Conservation (phyloP, 2,329 filamentous ascomycete species). For the Endothia cerciana region DNA sequence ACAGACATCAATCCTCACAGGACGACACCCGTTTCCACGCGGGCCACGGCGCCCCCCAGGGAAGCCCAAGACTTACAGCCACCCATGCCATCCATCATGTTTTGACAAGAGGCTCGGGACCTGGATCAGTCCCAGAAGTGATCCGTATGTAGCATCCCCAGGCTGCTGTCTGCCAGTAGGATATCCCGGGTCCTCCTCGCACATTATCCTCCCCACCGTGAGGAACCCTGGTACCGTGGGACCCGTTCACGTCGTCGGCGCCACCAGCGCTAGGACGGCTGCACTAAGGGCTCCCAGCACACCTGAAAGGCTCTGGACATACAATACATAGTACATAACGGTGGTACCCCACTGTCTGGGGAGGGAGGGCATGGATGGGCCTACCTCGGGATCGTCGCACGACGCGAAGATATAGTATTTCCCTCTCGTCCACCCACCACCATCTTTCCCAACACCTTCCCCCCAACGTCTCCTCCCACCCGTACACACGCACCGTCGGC, state of each 20-base stretch:
- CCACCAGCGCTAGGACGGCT: conserved; percentile 1
- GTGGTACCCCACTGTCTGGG: neutral
- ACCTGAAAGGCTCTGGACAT: neutral
- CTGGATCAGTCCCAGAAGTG: neutral
- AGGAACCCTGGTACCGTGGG: neutral
- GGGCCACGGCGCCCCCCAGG: too few relatives aligned
- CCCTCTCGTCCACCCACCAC: conserved; percentile 12
- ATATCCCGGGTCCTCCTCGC: too few relatives aligned
- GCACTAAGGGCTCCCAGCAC: neutral
- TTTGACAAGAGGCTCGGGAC: too few relatives aligned
- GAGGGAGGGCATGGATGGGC: too few relatives aligned
- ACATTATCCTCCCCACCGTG: neutral
- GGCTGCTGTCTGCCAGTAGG: neutral
- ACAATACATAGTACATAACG: too few relatives aligned
- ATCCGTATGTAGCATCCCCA: neutral
- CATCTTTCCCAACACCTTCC: too few relatives aligned
- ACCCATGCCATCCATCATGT: too few relatives aligned
- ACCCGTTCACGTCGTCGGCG: neutral
- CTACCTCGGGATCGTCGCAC: conserved; percentile 3
- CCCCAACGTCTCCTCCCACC: neutral
- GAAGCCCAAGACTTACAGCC: too few relatives aligned
- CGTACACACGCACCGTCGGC: neutral
- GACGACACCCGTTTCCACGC: too few relatives aligned
- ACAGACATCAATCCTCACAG: too few relatives aligned
- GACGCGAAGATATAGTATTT: conserved; percentile 21